Percentiles rank a stretch among this genome's conserved stretches.
phyloP scores from a whole-genome alignment of 2,329 filamentous ascomycete genomes.

The Remersonia thermophila region DNA sequence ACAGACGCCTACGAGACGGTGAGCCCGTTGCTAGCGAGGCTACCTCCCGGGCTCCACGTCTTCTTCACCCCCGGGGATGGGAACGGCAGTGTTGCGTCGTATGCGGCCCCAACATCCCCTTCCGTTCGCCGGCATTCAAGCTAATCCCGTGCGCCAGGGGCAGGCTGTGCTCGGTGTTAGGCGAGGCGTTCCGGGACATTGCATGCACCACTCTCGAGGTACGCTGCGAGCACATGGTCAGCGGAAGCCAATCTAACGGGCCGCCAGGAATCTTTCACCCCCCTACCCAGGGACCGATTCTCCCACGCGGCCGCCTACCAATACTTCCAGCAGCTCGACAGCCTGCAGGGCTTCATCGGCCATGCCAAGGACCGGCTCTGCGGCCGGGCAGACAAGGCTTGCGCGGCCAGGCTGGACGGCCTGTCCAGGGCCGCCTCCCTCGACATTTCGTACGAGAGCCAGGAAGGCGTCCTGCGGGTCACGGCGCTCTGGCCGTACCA shows the following conservation, averaged over 20 bases:
- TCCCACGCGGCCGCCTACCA: conserved; percentile 53
- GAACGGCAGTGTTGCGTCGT: conserved; percentile 16
- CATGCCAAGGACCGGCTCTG: conserved; percentile 45
- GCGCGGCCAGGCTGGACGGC: conserved; percentile 33
- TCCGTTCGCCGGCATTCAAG: neutral
- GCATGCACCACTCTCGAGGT: conserved; percentile 22
- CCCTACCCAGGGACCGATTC: conserved; percentile 42
- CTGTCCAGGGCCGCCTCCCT: conserved; percentile 47
- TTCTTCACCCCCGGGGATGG: conserved; percentile 52
- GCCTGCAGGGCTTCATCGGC: conserved; percentile 39
- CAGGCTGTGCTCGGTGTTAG: conserved; percentile 22
- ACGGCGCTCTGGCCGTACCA: conserved; percentile 50
- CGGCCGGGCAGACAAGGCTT: conserved; percentile 30
- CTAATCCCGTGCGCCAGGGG: conserved; percentile 9
- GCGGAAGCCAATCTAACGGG: too few relatives aligned
- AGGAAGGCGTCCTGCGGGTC: conserved; percentile 51
- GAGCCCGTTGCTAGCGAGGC: conserved; percentile 60
- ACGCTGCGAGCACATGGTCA: too few relatives aligned
- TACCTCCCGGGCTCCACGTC: conserved; percentile 71
- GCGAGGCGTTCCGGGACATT: conserved; percentile 22
- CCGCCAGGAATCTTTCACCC: conserved; percentile 51
- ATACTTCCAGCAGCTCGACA: conserved; percentile 55
- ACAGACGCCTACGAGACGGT: conserved; percentile 42
- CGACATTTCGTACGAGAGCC: conserved; percentile 65
- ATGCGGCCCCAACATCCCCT: conserved; percentile 5